Evolutionary conservation across 116 monocot genomes (phyloP).

Genomic region (Dioscorea cayenensis): DNA sequence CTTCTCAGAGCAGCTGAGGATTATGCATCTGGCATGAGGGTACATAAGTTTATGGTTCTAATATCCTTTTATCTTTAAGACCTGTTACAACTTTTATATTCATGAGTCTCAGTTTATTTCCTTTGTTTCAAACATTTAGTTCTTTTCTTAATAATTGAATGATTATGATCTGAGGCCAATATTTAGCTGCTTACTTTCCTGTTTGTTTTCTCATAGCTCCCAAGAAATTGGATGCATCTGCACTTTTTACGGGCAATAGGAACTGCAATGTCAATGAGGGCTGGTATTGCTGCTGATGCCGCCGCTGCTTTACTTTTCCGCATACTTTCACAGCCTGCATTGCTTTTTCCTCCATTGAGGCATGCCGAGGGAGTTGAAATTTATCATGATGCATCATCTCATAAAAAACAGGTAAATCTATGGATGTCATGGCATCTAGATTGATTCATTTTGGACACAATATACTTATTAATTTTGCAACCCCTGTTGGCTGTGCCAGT

Average conservation of each 20-base stretch:
- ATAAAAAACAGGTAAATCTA: conserved; percentile 62
- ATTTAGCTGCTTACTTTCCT: no score
- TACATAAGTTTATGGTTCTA: conserved; percentile 7
- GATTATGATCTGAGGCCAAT: no score
- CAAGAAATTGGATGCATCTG: conserved; percentile 95
- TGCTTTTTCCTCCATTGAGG: conserved; percentile 90
- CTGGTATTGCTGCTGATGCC: conserved; percentile 92
- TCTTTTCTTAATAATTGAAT: no score
- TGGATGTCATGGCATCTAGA: not conserved
- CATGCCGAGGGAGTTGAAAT: conserved; percentile 70
- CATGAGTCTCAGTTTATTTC: no score
- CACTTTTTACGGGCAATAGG: conserved; percentile 97
- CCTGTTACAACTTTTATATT: no score
- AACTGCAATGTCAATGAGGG: conserved; percentile 97
- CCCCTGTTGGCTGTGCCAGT: not conserved
- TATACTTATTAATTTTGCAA: not conserved
- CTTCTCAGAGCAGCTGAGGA: conserved; percentile 97
- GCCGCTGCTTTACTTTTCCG: conserved; percentile 97
- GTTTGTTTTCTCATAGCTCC: conserved; percentile 42
- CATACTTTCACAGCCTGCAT: conserved; percentile 80
- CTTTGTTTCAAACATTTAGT: no score
- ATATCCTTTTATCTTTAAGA: no score
- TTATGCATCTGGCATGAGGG: conserved; percentile 91
- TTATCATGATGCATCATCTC: conserved; percentile 62
- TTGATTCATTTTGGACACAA: not conserved